Conservation (phyloP, 208 protist species). For the Acanthamoeba rhysodes region DNA sequence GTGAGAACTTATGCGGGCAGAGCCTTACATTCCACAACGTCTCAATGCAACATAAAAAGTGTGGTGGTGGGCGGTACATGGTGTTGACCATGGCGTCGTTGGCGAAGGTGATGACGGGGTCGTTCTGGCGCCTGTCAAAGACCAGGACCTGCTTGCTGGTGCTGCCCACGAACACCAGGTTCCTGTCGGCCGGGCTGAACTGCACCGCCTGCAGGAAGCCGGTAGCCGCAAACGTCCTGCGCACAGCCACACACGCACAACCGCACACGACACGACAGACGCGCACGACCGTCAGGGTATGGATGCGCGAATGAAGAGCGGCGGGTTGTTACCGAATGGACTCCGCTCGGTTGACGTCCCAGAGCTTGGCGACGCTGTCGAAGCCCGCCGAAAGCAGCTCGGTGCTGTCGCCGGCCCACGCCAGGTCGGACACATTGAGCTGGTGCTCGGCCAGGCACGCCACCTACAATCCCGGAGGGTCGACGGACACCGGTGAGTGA, state of each 20-base stretch:
- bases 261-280: neutral
- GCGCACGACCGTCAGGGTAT: neutral
- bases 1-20: neutral
- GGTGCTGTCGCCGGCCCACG: slow-evolving; percentile 80
- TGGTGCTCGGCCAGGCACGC: slow-evolving; percentile 76
- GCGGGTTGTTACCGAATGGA: neutral
- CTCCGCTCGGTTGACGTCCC: slow-evolving; percentile 78
- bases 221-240: neutral
- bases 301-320: too few relatives aligned
- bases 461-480: neutral
- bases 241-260: neutral
- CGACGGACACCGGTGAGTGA: too few relatives aligned
- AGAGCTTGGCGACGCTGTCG: slow-evolving; percentile 80
- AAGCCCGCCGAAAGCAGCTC: slow-evolving; percentile 80
- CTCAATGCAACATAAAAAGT: neutral
- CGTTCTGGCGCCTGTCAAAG: slow-evolving; percentile 78
- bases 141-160: slow-evolving; percentile 80
- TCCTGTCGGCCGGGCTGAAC: slow-evolving; percentile 76
- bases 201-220: slow-evolving; percentile 31
- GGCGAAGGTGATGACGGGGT: slow-evolving; percentile 76
- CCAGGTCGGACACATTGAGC: slow-evolving; percentile 81
- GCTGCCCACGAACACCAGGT: slow-evolving; percentile 82
- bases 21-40: too few relatives aligned
- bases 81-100: slow-evolving; percentile 84
- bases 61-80: slow-evolving; percentile 65